phyloP scores from a whole-genome alignment of 169 alveolate species.

The Plasmodium knowlesi region DNA sequence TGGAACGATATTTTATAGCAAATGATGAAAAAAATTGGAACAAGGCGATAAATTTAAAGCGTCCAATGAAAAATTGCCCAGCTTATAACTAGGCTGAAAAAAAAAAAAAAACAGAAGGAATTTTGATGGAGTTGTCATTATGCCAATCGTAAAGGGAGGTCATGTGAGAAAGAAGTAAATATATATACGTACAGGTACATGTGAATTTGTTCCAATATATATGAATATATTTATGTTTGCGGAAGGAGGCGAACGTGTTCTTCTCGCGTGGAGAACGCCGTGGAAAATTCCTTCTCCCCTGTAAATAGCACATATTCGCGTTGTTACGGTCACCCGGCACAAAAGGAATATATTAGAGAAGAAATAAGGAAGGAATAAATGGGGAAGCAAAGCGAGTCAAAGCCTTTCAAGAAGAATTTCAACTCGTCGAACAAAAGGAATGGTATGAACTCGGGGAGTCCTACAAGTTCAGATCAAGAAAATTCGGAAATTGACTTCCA shows the following conservation, averaged over 20 bases:
- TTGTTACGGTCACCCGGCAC: neutral
- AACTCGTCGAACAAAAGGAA: neutral
- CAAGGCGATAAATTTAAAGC: neutral
- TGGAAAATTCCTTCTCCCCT: neutral
- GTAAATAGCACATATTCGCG: neutral
- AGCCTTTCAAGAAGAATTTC: neutral
- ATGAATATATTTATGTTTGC: neutral
- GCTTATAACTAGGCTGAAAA: neutral
- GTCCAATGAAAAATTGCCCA: neutral
- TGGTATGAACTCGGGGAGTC: neutral
- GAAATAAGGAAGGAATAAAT: neutral
- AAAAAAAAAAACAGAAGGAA: neutral
- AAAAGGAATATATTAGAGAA: neutral
- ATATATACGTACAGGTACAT: neutral
- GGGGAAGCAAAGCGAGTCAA: constrained; percentile 3
- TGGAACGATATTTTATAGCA: neutral
- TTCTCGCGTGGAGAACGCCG: neutral
- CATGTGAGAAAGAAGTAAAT: neutral
- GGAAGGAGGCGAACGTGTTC: neutral
- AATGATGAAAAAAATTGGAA: neutral
- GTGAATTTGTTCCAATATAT: neutral
- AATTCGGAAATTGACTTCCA: neutral
- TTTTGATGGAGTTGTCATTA: neutral
- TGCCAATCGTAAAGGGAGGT: neutral
- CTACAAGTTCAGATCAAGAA: neutral